phyloP scores from a whole-genome alignment of 1,284 basidiomycete species.

The Veloporphyrellus conicus region DNA sequence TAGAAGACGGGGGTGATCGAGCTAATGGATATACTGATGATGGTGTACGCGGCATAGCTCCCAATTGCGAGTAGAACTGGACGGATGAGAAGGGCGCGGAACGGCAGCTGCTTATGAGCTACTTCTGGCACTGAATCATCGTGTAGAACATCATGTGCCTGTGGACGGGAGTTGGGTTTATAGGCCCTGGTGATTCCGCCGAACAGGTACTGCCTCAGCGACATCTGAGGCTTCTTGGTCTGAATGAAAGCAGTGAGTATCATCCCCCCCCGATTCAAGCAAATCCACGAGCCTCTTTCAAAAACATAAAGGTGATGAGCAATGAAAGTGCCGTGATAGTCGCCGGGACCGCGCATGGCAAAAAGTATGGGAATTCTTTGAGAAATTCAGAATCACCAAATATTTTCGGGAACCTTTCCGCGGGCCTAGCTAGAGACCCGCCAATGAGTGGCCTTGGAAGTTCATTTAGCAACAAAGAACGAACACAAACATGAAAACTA shows the following conservation, averaged over 20 bases:
- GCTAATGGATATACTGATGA: slow-evolving; percentile 39
- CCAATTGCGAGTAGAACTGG: slow-evolving; percentile 39
- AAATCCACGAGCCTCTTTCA: slow-evolving; percentile 52
- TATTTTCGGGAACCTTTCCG: slow-evolving; percentile 51
- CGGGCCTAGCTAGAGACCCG: slow-evolving; percentile 54
- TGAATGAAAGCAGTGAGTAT: slow-evolving; percentile 9
- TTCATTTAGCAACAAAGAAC: slow-evolving; percentile 5
- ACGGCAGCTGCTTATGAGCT: slow-evolving; percentile 29
- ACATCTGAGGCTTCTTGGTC: slow-evolving; percentile 16
- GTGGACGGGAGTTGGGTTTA: neutral
- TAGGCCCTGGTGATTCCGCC: slow-evolving; percentile 7
- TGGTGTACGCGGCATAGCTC: slow-evolving; percentile 40
- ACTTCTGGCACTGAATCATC: neutral
- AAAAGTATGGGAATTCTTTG: slow-evolving; percentile 61
- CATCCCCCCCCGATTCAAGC: neutral
- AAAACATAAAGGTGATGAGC: slow-evolving; percentile 43
- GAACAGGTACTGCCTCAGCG: slow-evolving; percentile 22
- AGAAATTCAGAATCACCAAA: slow-evolving; percentile 52
- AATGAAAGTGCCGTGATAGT: slow-evolving; percentile 45
- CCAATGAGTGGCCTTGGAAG: slow-evolving; percentile 56
- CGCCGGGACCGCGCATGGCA: slow-evolving; percentile 56
- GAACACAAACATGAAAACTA: neutral
- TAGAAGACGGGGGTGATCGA: slow-evolving; percentile 44
- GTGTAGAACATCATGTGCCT: neutral
- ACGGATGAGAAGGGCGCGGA: slow-evolving; percentile 35